phyloP scores from a whole-genome alignment of 208 protist genomes.

The Leishmania lainsoni region DNA sequence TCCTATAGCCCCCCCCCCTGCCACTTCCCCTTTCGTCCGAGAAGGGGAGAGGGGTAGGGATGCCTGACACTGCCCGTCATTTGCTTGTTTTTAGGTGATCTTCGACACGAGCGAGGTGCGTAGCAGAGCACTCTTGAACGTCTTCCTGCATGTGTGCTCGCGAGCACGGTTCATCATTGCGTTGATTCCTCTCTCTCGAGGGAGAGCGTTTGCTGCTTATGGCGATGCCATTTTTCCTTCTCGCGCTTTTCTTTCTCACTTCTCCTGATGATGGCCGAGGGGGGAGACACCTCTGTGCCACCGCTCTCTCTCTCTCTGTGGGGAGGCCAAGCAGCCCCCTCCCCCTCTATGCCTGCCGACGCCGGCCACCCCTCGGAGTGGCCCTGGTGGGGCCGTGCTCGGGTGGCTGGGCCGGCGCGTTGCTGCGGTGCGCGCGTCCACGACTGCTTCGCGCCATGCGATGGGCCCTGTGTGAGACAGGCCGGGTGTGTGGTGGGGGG shows the following conservation, averaged over 20 bases:
- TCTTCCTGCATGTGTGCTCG: not conserved
- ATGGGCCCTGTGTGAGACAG: not conserved
- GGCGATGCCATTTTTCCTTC: not conserved
- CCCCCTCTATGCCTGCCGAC: not conserved
- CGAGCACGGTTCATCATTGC: not conserved
- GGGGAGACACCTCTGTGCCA: not conserved
- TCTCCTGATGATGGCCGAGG: not conserved
- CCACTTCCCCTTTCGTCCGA: not conserved
- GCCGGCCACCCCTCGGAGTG: too few relatives aligned
- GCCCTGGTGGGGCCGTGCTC: too few relatives aligned
- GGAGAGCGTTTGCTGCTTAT: not conserved
- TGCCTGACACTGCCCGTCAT: not conserved
- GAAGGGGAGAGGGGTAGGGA: not conserved
- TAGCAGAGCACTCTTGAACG: not conserved
- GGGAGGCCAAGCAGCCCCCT: too few relatives aligned
- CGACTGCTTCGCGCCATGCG: not conserved
- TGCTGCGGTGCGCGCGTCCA: not conserved
- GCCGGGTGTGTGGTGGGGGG: not conserved
- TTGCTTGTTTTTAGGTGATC: not conserved
- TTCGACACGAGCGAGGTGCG: not conserved
- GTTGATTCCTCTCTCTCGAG: not conserved
- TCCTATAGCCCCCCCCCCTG: not conserved
- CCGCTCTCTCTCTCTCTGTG: not conserved
- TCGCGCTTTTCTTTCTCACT: not conserved
- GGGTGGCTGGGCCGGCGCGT: too few relatives aligned